Percentiles rank a stretch among this genome's conserved stretches.
Conservation (phyloP, 2,329 filamentous ascomycete species). For the Fusarium sp. region DNA sequence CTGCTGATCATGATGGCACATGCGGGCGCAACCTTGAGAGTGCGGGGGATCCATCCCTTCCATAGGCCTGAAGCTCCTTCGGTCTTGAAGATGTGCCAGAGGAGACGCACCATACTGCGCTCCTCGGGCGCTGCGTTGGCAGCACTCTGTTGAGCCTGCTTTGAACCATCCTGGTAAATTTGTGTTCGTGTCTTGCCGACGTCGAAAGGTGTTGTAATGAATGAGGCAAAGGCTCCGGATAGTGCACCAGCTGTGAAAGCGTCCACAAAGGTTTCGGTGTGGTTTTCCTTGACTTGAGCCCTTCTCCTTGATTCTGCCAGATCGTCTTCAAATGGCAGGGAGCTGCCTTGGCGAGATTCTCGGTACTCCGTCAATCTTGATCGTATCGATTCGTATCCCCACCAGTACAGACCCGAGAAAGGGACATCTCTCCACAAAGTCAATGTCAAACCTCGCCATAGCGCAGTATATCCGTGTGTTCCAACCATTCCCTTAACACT, state of each 20-base stretch:
- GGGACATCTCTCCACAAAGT: slow-evolving; percentile 98
- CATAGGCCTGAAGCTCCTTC: slow-evolving; percentile 87
- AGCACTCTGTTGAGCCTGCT: slow-evolving; percentile 26
- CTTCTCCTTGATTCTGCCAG: slow-evolving; percentile 60
- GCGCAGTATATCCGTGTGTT: slow-evolving; percentile 77
- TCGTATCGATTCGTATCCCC: slow-evolving; percentile 90
- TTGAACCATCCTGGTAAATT: slow-evolving; percentile 71
- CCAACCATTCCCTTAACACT: slow-evolving; percentile 84
- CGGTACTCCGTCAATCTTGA: slow-evolving; percentile 76
- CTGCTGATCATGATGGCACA: slow-evolving; percentile 99
- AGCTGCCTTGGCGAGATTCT: slow-evolving; percentile 60
- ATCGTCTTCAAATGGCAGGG: slow-evolving; percentile 49
- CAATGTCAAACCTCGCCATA: slow-evolving; percentile 91
- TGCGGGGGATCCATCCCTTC: slow-evolving; percentile 90
- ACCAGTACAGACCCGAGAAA: slow-evolving; percentile 98
- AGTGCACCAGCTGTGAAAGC: slow-evolving; percentile 87
- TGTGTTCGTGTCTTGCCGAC: slow-evolving; percentile 97
- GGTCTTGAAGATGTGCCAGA: slow-evolving; percentile 90
- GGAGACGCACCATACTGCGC: slow-evolving; percentile 79
- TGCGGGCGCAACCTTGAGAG: slow-evolving; percentile 92
- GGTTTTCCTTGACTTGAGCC: slow-evolving; percentile 75
- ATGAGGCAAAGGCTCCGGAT: slow-evolving; percentile 85
- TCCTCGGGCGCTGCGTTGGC: slow-evolving; percentile 72
- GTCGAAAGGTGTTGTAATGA: slow-evolving; percentile 94
- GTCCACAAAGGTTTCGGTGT: slow-evolving; percentile 82